Evolutionary conservation across 495 filamentous ascomycete species (phyloP).

Genomic region (Neurospora sp.): DNA sequence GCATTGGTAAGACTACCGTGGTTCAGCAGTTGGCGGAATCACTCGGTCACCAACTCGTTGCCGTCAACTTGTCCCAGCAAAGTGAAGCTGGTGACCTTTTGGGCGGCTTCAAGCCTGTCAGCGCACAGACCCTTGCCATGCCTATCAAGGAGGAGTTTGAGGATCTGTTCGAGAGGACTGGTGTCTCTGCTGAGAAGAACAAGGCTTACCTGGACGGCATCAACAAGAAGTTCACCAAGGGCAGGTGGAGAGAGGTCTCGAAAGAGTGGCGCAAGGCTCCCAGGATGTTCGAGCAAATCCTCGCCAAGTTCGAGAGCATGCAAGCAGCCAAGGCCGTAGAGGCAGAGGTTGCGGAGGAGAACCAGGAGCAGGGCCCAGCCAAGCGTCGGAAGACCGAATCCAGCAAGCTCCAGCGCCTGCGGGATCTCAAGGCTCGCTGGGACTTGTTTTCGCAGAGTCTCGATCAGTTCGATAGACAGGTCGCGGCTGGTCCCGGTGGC

Average conservation of each 20-base stretch:
- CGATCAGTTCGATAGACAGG: slow-evolving; percentile 70
- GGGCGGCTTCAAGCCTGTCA: slow-evolving; percentile 93
- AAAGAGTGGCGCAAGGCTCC: slow-evolving; percentile 83
- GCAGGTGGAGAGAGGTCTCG: slow-evolving; percentile 74
- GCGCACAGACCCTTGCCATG: slow-evolving; percentile 73
- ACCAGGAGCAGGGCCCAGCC: slow-evolving; percentile 42
- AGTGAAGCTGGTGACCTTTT: slow-evolving; percentile 90
- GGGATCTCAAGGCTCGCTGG: slow-evolving; percentile 64
- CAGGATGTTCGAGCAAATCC: slow-evolving; percentile 67
- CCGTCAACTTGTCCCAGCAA: slow-evolving; percentile 94
- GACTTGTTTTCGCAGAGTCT: slow-evolving; percentile 64
- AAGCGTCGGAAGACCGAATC: slow-evolving; percentile 80
- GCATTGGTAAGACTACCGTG: slow-evolving; percentile 93
- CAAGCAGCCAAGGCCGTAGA: slow-evolving; percentile 19
- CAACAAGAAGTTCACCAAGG: slow-evolving; percentile 64
- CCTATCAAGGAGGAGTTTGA: slow-evolving; percentile 92
- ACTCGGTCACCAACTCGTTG: slow-evolving; percentile 71
- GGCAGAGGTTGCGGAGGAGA: slow-evolving; percentile 29
- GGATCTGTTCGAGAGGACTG: slow-evolving; percentile 70
- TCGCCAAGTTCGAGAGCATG: slow-evolving; percentile 37
- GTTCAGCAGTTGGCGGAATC: slow-evolving; percentile 83
- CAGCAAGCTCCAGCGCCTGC: slow-evolving; percentile 43
- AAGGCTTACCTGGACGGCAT: slow-evolving; percentile 72
- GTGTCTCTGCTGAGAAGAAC: slow-evolving; percentile 77
- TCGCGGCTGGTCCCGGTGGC: slow-evolving; percentile 63